phyloP scores from a whole-genome alignment of 257 asterid genomes.

The Petrea volubilis region DNA sequence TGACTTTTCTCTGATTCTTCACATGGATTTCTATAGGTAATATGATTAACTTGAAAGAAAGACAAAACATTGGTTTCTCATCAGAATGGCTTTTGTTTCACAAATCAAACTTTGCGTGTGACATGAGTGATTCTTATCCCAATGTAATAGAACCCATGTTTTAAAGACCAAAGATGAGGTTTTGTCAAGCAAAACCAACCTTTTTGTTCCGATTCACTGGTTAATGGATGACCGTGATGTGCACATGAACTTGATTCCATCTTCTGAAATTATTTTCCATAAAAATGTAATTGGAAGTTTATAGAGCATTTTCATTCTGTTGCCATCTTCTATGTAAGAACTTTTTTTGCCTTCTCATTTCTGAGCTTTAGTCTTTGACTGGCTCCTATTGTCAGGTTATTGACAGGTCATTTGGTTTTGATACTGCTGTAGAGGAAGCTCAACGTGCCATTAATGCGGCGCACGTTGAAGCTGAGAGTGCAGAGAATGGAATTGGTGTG shows the following conservation, averaged over 20 bases:
- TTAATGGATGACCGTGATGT: slow-evolving; percentile 4
- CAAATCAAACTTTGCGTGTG: not conserved
- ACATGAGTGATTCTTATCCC: not conserved
- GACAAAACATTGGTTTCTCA: not conserved
- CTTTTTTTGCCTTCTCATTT: slow-evolving; percentile 8
- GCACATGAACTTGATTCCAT: slow-evolving; percentile 7
- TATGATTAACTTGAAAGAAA: slow-evolving; percentile 19
- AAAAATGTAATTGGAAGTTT: not conserved
- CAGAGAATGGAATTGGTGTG: slow-evolving; percentile 74
- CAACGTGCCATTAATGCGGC: slow-evolving; percentile 85
- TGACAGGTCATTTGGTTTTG: slow-evolving; percentile 79
- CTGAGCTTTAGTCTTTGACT: slow-evolving; percentile 16
- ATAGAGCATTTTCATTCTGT: not conserved
- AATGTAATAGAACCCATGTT: not conserved
- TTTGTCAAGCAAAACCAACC: not conserved
- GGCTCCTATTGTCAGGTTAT: slow-evolving; percentile 53
- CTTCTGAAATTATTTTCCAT: not conserved
- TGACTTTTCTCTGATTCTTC: slow-evolving; percentile 1
- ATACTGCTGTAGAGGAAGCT: slow-evolving; percentile 85
- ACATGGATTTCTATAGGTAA: slow-evolving; percentile 10
- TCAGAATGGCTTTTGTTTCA: not conserved
- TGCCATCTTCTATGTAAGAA: slow-evolving; percentile 1
- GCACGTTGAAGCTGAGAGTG: slow-evolving; percentile 79
- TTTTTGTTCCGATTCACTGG: slow-evolving; percentile 10
- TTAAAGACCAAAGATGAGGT: not conserved